phyloP scores from a whole-genome alignment of 1,284 basidiomycete genomes.

The Boletus smithii region DNA sequence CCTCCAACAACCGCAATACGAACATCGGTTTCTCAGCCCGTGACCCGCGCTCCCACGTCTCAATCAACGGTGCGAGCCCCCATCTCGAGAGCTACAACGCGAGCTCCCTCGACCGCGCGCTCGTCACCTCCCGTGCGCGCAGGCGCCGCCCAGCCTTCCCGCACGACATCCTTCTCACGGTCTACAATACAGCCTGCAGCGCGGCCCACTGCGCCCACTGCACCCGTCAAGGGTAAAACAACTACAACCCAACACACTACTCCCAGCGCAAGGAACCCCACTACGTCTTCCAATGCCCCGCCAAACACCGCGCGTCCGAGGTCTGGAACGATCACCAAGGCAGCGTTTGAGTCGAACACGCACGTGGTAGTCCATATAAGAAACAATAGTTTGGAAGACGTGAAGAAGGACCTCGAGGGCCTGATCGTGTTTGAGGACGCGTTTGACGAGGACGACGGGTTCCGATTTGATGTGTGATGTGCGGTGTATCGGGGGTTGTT shows the following conservation, averaged over 20 bases:
- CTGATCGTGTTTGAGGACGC: conserved; percentile 30
- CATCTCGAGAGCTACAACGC: conserved; percentile 19
- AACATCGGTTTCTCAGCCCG: conserved; percentile 17
- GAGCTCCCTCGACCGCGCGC: conserved; percentile 16
- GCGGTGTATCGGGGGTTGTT: not conserved
- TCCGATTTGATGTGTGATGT: conserved; percentile 27
- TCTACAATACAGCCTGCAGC: conserved; percentile 11
- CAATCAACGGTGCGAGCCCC: conserved; percentile 21
- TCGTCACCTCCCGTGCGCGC: conserved; percentile 16
- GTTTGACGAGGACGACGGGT: conserved; percentile 29
- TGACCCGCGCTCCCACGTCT: conserved; percentile 26
- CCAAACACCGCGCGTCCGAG: conserved; percentile 15
- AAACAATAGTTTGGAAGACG: conserved; percentile 28
- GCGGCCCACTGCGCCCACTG: conserved; percentile 2
- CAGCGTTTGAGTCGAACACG: conserved; percentile 25
- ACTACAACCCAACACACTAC: conserved; percentile 1
- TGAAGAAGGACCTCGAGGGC: conserved; percentile 34
- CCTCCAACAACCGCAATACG: conserved; percentile 6
- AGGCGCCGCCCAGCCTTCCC: conserved; percentile 7
- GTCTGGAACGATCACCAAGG: conserved; percentile 30
- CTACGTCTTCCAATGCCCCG: not conserved
- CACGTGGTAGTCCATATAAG: conserved; percentile 19
- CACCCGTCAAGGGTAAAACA: conserved; percentile 8
- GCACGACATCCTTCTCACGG: conserved; percentile 8
- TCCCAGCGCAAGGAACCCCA: not conserved